Conservation (phyloP, 2,329 filamentous ascomycete genomes). For the Trichoderma citrinoviride region DNA sequence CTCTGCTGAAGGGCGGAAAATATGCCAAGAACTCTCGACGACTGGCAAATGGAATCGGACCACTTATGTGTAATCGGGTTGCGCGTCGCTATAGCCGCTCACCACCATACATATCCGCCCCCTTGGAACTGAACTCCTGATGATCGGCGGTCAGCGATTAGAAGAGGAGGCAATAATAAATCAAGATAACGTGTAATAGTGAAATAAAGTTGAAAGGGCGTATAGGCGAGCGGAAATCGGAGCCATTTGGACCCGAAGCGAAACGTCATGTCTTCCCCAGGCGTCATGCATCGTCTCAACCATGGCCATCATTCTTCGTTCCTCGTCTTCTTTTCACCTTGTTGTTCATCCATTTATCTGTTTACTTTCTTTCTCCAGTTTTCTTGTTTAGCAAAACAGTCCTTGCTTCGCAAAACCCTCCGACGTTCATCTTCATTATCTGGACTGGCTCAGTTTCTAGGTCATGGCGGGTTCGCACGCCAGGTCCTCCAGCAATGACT, state of each 20-base stretch:
- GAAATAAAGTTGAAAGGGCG: background rate
- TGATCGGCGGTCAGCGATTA: background rate
- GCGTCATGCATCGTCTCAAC: background rate
- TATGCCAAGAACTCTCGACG: too few relatives aligned
- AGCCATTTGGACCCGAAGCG: background rate
- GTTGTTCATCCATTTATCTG: background rate
- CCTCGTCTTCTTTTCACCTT: background rate
- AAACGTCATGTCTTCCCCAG: background rate
- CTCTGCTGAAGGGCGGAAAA: too few relatives aligned
- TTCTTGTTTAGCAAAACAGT: background rate
- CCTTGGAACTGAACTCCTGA: background rate
- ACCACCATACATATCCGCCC: background rate
- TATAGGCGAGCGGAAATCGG: background rate
- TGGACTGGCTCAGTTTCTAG: background rate
- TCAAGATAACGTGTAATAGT: too few relatives aligned
- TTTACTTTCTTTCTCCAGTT: background rate
- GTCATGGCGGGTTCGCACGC: slow-evolving; percentile 9
- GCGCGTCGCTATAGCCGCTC: background rate
- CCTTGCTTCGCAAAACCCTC: background rate
- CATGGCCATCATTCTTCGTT: background rate
- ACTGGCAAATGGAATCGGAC: too few relatives aligned
- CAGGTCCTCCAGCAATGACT: slow-evolving; percentile 13
- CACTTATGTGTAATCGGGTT: background rate
- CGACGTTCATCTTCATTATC: background rate
- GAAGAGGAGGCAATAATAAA: background rate